Conservation (phyloP, 2,329 filamentous ascomycete genomes). For the Magnaporthiopsis poae region DNA sequence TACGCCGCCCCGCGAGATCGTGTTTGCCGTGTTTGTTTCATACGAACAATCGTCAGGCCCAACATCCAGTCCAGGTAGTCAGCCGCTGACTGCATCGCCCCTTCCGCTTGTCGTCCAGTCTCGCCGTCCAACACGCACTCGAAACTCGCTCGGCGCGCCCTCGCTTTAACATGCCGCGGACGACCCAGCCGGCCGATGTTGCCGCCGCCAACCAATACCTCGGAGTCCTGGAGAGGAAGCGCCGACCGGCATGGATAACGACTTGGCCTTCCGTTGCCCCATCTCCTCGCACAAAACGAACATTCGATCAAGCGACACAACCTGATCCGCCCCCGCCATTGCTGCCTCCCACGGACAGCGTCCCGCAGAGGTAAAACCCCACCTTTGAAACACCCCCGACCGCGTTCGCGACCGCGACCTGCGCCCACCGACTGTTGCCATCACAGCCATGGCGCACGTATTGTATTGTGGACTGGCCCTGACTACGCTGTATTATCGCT, state of each 20-base stretch:
- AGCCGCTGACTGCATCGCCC: too few relatives aligned
- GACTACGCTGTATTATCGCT: background rate
- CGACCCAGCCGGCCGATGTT: slow-evolving; percentile 4
- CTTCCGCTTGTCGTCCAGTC: background rate
- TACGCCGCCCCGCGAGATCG: too few relatives aligned
- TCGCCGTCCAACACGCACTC: background rate
- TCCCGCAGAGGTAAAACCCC: background rate
- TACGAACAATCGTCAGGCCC: too few relatives aligned
- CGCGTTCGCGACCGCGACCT: too few relatives aligned
- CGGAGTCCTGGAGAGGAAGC: background rate
- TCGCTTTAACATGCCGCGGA: background rate
- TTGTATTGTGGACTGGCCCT: background rate
- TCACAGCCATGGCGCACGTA: background rate
- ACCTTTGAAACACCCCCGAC: too few relatives aligned
- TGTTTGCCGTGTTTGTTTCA: background rate
- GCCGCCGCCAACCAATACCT: slow-evolving; percentile 2
- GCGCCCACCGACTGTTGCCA: background rate
- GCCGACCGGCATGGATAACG: background rate
- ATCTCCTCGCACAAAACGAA: background rate
- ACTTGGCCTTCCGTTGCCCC: background rate
- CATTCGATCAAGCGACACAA: background rate
- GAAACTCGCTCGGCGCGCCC: background rate
- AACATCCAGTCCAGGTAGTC: too few relatives aligned
- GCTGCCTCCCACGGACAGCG: background rate
- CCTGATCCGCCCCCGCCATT: background rate